Evolutionary conservation across 176 grass and related monocot genomes (phyloP), one percentile per base, ranked within the genome.

Genomic region (Poa pratensis): DNA sequence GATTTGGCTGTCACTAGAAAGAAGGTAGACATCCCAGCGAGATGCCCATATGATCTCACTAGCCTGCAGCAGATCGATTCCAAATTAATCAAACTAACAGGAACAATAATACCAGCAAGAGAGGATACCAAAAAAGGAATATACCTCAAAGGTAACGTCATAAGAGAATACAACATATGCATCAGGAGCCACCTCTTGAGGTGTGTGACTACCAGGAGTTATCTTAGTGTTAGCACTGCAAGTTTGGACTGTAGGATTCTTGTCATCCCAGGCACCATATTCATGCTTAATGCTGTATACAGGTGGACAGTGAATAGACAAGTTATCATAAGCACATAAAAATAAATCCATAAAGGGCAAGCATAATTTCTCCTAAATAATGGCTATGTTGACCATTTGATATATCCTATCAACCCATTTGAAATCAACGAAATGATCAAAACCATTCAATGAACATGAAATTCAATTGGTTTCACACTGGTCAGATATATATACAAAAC

Each of bases 11-110:
- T 94, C 90, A 73, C 90, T 90, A 54, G 90, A 88, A 79, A 94
- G 93, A 88, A 94, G 93, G 79, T 94, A 92, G 27, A 91, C 90
- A 84, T 94, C 93, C 93, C 90, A 94, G 24, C 93, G 93, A 80
- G 90, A 94, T 62, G 90, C 93, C 90, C 93, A 94, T 86, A 83
- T 88, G 69, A 92, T 94, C 14, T 90, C 84, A 48, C 90, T 92
- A 39, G 74, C 16, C 90, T 94, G 90, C 39, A 84, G 83, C 23
- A 86, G 34, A 23, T 24, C 1, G 30, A 71, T 49, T 74, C 14
- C 57, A 80, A 60, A 76, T 69, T 53, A 79, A 59, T 61, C 18
- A 86, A 79, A 66, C 75, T 9, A 15, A 39, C 66, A 40, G 13
- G 54, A 64, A 82, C 35, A 78, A 49, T 8, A 64, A 78, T 27